phyloP scores from a whole-genome alignment of 208 protist genomes.

The Plasmodiophora brassicae region DNA sequence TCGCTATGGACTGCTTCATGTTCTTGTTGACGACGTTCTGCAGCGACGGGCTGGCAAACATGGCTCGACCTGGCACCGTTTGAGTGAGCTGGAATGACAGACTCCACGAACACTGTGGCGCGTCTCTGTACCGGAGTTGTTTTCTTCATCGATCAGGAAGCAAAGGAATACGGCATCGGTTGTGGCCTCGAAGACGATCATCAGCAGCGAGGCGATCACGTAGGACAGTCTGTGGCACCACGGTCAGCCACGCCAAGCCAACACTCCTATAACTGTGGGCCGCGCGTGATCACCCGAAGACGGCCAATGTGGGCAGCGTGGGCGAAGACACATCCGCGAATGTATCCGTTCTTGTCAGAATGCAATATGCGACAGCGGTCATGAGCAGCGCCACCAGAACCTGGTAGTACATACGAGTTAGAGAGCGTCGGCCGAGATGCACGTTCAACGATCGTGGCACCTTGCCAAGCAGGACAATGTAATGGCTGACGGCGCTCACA shows the following conservation, averaged over 20 bases:
- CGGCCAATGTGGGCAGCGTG: neutral
- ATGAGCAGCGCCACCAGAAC: neutral
- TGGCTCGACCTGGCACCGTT: neutral
- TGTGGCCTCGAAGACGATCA: slow-evolving; percentile 12
- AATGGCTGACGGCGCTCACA: slow-evolving; percentile 15
- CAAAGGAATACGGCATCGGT: slow-evolving; percentile 38
- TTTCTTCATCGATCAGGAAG: slow-evolving; percentile 44
- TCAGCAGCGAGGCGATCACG: neutral
- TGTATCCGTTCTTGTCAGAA: neutral
- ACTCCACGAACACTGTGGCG: no score
- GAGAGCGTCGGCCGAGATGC: neutral
- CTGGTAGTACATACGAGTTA: neutral
- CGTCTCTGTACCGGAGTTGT: slow-evolving; percentile 13
- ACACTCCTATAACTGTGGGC: neutral
- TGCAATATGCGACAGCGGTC: neutral
- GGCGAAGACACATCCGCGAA: neutral
- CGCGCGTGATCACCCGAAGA: neutral
- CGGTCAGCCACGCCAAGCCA: no score
- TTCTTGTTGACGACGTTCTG: neutral
- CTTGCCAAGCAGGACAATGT: slow-evolving; percentile 29
- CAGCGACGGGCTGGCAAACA: neutral
- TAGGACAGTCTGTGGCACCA: neutral
- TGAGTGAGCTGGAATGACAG: neutral
- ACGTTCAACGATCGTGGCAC: neutral
- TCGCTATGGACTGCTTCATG: neutral